Base-by-base conservation (phyloP, 352 stramenopile genomes). In the Pythium aphanidermatum region DNA sequence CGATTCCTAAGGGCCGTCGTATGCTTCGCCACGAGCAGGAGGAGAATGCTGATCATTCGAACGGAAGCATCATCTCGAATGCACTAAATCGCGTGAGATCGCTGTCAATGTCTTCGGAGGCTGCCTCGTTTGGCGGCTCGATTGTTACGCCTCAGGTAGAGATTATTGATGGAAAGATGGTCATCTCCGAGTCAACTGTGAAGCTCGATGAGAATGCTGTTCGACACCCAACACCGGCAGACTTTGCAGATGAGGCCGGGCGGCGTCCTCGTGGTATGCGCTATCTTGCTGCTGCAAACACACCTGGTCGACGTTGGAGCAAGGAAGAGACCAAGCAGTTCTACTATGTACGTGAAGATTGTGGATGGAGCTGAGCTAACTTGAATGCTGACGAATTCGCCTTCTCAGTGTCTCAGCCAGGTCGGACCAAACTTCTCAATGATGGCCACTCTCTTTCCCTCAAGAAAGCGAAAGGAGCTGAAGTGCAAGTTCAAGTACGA, bases 401-500 rank as follows among this genome's bases (percentile, higher is more conserved):
- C 32, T 16, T 34, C 12, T 21, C 19, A 81, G 70, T 88, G 76
- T 27, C 51, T 93, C 13, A 93, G 78, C 40, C 81, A 93, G 51
- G 75, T 91, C 4, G 81, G 81, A 10, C 69, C 74, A 2, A 88
- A 91, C 63, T 93, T 93, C 33, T 90, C 78, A 5, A 85, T 93
- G 65, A 91, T 93, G 78, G 76, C 76, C 33, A 88, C 81, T 17
- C 53, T 93, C 5, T 93, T 93, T 46, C 78, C 81, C 17, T 79
- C 68, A n/a, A 65, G 81, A 16, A 88, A 83, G 54, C 81, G 78
- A 14, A 80, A 83, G 51, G 81, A 93, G 37, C 62, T 93, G 14
- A 93, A 93, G 63, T 78, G 70, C 55, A 93, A 93, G 44, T 93
- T 93, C 55, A 93, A 93, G 47, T 86, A 75, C 28, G 81, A 93